Evolutionary conservation across 2,329 filamentous ascomycete species (phyloP).

Genomic region (Penicillium sp.): DNA sequence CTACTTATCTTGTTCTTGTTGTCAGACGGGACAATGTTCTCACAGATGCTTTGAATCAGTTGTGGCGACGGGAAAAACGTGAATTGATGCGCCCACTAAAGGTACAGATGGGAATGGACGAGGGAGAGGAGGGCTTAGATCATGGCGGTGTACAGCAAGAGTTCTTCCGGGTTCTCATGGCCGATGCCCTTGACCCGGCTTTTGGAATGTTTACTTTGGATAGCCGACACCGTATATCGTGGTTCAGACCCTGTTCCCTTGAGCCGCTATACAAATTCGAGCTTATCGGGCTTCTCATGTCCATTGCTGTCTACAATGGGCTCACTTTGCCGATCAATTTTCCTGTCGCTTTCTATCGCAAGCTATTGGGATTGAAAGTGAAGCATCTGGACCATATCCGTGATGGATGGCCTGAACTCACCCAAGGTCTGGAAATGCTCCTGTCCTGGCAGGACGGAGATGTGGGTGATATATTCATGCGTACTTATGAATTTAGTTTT

Average conservation of each 20-base stretch:
- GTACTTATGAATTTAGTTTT: slow-evolving; percentile 85
- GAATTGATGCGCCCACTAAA: slow-evolving; percentile 86
- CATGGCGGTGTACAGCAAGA: slow-evolving; percentile 96
- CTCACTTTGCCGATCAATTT: slow-evolving; percentile 89
- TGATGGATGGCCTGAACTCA: slow-evolving; percentile 85
- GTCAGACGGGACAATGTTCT: slow-evolving; percentile 71
- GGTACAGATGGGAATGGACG: slow-evolving; percentile 79
- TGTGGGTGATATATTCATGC: slow-evolving; percentile 79
- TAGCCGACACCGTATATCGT: slow-evolving; percentile 74
- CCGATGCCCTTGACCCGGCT: slow-evolving; percentile 75
- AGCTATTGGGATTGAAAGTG: slow-evolving; percentile 71
- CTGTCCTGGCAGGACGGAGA: slow-evolving; percentile 79
- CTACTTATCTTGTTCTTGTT: slow-evolving; percentile 72
- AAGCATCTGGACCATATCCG: slow-evolving; percentile 74
- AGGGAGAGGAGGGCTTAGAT: slow-evolving; percentile 86
- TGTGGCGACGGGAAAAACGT: slow-evolving; percentile 82
- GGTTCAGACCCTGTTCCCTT: slow-evolving; percentile 82
- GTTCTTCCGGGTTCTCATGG: slow-evolving; percentile 85
- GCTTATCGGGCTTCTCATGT: slow-evolving; percentile 83
- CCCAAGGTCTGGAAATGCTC: slow-evolving; percentile 72
- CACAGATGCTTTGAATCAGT: slow-evolving; percentile 77
- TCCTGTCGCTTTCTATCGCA: slow-evolving; percentile 80
- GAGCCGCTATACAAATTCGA: slow-evolving; percentile 91
- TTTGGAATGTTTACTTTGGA: slow-evolving; percentile 82
- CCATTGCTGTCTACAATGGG: slow-evolving; percentile 89